Percentiles rank a stretch among this genome's conserved stretches.
Evolutionary conservation across 805 yeast genomes (phyloP).

Genomic region (Cyberlindnera sargentensis): DNA sequence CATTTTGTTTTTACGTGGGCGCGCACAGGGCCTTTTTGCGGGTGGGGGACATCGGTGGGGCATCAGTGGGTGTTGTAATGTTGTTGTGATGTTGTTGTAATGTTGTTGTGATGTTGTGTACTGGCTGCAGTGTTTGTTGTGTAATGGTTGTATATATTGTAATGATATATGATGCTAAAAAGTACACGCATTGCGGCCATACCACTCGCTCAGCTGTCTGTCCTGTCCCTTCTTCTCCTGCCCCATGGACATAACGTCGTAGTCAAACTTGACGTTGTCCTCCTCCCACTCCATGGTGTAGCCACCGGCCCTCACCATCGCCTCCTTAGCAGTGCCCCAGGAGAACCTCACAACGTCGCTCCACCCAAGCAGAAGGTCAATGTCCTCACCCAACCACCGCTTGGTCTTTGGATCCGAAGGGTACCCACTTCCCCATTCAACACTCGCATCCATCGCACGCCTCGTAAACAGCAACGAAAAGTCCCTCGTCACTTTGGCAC

Average conservation of each 20-base stretch:
- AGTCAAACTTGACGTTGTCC: conserved; percentile 27
- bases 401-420: conserved; percentile 88
- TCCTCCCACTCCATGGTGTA: conserved; percentile 55
- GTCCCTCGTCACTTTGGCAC: conserved; percentile 96
- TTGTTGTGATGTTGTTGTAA: too few relatives aligned
- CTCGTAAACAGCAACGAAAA: conserved; percentile 37
- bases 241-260: conserved; percentile 14
- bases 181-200: conserved; percentile 15
- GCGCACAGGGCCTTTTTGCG: too few relatives aligned
- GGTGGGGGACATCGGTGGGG: too few relatives aligned
- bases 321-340: conserved; percentile 89
- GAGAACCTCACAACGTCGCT: conserved; percentile 67
- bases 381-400: conserved; percentile 57
- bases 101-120: too few relatives aligned
- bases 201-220: conserved; percentile 20
- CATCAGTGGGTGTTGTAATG: too few relatives aligned
- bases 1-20: too few relatives aligned
- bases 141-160: too few relatives aligned
- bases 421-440: conserved; percentile 79
- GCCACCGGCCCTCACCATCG: conserved; percentile 47
- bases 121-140: too few relatives aligned
- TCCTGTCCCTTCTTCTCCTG: neutral
- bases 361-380: conserved; percentile 86
- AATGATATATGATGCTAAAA: neutral
- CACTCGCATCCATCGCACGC: conserved; percentile 19